Conservation (phyloP, 441 rosid species). For the Bocquillonia castaneifolia region DNA sequence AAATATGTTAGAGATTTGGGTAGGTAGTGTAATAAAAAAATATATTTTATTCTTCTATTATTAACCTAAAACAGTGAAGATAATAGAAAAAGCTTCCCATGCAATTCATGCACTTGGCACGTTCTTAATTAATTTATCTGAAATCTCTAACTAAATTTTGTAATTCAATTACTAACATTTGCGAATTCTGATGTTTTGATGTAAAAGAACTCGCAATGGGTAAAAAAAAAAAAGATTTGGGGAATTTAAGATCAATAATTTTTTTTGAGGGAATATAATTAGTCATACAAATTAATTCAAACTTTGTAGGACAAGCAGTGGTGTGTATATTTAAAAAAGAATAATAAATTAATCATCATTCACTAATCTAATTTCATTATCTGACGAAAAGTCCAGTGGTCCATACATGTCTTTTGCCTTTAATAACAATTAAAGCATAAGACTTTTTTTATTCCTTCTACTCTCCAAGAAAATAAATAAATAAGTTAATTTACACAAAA, state of each 20-base stretch:
- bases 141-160: neutral
- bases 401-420: neutral
- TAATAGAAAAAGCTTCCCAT: conserved; percentile 7
- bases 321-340: neutral
- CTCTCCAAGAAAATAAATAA: too few species aligned
- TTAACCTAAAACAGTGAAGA: neutral
- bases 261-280: too few species aligned
- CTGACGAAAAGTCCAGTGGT: neutral
- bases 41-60: neutral
- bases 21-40: neutral
- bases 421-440: too few species aligned
- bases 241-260: too few species aligned
- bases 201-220: too few species aligned
- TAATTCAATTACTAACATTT: neutral
- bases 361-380: neutral
- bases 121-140: neutral
- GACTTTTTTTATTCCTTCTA: too few species aligned
- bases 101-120: conserved; percentile 22
- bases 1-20: conserved; percentile 41
- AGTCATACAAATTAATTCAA: too few species aligned
- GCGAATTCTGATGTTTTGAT: neutral
- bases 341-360: neutral
- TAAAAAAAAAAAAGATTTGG: too few species aligned
- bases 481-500: too few species aligned
- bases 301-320: neutral